Conservation (phyloP, 495 filamentous ascomycete genomes). For the Aspergillus cavernicola region DNA sequence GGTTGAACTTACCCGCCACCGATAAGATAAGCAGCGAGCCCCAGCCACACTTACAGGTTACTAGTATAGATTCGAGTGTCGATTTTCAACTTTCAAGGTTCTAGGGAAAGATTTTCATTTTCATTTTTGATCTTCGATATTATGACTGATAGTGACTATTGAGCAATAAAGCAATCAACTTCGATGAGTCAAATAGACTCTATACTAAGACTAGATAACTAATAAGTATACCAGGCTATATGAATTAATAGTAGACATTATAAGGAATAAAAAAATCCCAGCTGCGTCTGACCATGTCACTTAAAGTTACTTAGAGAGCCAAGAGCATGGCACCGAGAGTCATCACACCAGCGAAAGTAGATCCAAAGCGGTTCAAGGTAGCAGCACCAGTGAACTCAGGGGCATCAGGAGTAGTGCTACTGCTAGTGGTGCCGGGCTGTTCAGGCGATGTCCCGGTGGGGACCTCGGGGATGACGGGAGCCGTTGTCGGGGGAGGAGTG, state of each 20-base stretch:
- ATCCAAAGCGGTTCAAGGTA: constrained; percentile 1
- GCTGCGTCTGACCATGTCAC: background rate
- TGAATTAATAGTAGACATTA: constrained; percentile 7
- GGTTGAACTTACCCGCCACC: constrained; percentile 28
- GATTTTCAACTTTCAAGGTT: too few relatives aligned
- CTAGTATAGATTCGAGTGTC: too few relatives aligned
- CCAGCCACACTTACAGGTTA: background rate
- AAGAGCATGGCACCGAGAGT: constrained; percentile 2
- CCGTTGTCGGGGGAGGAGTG: background rate
- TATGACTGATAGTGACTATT: too few relatives aligned
- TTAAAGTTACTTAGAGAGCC: background rate
- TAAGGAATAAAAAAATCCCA: background rate
- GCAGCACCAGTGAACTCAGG: constrained; percentile 9
- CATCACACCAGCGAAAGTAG: constrained; percentile 8
- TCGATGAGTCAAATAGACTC: background rate
- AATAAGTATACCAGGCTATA: background rate
- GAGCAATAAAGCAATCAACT: background rate
- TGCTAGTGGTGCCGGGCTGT: background rate
- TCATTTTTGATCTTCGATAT: too few relatives aligned
- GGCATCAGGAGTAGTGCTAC: background rate
- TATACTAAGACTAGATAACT: background rate
- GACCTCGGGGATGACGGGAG: background rate
- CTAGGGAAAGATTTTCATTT: too few relatives aligned
- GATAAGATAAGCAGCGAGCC: constrained; percentile 36
- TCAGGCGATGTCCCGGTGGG: constrained; percentile 4